A percentile compares a stretch with the other conserved stretches of the same genome.
Evolutionary conservation across 441 rosid genomes (phyloP).

Genomic region (Brassica hybrid): DNA sequence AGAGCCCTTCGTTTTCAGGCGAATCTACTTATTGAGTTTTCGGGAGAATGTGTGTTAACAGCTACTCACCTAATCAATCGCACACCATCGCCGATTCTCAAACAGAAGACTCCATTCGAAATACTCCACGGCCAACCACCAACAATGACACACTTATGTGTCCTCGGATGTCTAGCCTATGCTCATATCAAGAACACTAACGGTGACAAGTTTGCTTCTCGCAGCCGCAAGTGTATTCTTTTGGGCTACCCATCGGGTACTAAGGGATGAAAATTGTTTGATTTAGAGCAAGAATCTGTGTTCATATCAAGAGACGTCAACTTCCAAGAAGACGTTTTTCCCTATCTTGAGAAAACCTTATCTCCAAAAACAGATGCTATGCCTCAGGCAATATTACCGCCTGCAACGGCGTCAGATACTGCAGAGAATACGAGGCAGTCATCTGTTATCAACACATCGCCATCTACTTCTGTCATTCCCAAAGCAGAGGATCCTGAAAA

Average conservation of each 20-base stretch:
- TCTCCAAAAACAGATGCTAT: not conserved
- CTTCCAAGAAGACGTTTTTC: not conserved
- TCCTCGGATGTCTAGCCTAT: not conserved
- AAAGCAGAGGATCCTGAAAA: too few relatives aligned
- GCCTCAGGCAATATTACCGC: too few relatives aligned
- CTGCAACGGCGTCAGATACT: too few relatives aligned
- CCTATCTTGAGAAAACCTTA: not conserved
- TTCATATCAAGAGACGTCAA: not conserved
- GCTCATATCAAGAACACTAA: not conserved
- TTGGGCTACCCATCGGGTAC: not conserved
- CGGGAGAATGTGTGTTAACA: not conserved
- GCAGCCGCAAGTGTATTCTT: not conserved
- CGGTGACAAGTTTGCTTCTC: not conserved
- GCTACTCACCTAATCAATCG: not conserved
- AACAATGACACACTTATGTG: not conserved
- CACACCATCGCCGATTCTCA: not conserved
- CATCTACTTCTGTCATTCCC: too few relatives aligned
- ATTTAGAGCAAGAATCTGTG: not conserved
- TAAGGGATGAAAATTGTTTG: not conserved
- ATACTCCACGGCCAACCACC: not conserved
- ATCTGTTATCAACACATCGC: too few relatives aligned
- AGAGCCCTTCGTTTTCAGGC: not conserved
- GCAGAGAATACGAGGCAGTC: too few relatives aligned
- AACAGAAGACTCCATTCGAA: not conserved
- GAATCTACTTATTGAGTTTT: not conserved